Percentiles rank a stretch among this genome's conserved stretches.
Conservation (phyloP, 345 rosid genomes). For the Ceriops tagal region DNA sequence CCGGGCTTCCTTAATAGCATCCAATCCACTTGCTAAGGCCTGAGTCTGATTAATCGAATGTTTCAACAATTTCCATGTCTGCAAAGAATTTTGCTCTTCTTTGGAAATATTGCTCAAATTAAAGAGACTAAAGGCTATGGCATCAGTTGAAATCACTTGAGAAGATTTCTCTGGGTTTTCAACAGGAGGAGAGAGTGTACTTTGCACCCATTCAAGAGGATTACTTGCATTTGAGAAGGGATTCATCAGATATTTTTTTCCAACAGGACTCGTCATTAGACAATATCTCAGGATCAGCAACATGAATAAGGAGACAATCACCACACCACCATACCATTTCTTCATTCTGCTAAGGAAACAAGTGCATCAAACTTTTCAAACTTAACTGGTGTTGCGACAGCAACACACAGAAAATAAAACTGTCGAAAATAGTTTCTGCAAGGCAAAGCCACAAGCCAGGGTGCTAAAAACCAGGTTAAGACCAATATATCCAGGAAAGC, state of each 20-base stretch:
- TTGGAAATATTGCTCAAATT: conserved; percentile 54
- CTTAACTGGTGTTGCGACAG: conserved; percentile 5
- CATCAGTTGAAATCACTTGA: conserved; percentile 54
- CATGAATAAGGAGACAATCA: conserved; percentile 73
- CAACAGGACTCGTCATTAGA: conserved; percentile 56
- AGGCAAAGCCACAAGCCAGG: conserved; percentile 6
- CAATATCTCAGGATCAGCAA: conserved; percentile 64
- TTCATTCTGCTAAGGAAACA: conserved; percentile 46
- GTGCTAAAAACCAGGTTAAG: conserved; percentile 13
- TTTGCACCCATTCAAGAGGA: conserved; percentile 72
- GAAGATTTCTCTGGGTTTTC: conserved; percentile 54
- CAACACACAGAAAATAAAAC: conserved; percentile 10
- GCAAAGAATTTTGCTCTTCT: conserved; percentile 62
- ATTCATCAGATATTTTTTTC: conserved; percentile 45
- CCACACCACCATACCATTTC: conserved; percentile 69
- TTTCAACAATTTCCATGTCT: conserved; percentile 68
- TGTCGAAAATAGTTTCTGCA: not conserved
- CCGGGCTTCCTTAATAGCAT: conserved; percentile 87
- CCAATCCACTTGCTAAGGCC: conserved; percentile 65
- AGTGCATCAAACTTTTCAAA: not conserved
- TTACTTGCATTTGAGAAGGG: conserved; percentile 57
- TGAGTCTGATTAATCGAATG: conserved; percentile 61
- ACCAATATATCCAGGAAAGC: not conserved
- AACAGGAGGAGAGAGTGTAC: conserved; percentile 49
- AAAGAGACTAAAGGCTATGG: conserved; percentile 51